A percentile compares a stretch with the other conserved stretches of the same genome.
These are phyloP conservation scores for Hammondia hammondi DNA, from an alignment of 169 alveolate species.

Conservation along the genomic window DNA sequence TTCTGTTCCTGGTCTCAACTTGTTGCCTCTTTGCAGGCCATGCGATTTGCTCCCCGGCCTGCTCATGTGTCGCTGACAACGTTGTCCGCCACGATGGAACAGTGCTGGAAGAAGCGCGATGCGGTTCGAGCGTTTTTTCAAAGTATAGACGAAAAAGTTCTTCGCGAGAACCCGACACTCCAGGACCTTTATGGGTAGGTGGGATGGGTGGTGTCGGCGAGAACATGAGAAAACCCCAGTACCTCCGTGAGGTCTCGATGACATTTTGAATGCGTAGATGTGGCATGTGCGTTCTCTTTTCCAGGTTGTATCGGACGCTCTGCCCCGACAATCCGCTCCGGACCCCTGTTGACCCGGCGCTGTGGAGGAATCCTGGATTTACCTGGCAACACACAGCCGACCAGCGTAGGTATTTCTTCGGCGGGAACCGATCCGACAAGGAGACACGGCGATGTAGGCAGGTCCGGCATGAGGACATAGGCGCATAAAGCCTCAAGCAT, in stretches of 20 bases:
- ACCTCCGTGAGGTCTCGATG: neutral
- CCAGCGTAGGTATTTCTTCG: neutral
- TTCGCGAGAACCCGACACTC: constrained; percentile 25
- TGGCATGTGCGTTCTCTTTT: neutral
- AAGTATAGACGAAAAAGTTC: neutral
- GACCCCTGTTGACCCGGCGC: neutral
- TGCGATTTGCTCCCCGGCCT: constrained; percentile 49
- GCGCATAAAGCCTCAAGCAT: too few species aligned
- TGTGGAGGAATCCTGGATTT: neutral
- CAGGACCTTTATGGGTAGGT: constrained; percentile 1
- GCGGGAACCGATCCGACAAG: too few species aligned
- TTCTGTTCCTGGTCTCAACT: neutral
- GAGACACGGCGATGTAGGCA: too few species aligned
- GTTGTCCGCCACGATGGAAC: constrained; percentile 23
- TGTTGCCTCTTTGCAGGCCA: constrained; percentile 13
- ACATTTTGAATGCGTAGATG: neutral
- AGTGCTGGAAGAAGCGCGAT: neutral
- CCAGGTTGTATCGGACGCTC: constrained; percentile 22
- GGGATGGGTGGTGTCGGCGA: too few species aligned
- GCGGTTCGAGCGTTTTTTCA: neutral
- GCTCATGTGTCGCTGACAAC: constrained; percentile 43
- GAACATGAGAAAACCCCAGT: too few species aligned
- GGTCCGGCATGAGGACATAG: too few species aligned
- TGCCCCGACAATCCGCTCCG: neutral
- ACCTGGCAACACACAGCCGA: neutral